These are phyloP conservation scores for Cicer pinnatifidum DNA, from an alignment of 306 rosid genomes.

Conservation along the genomic window DNA sequence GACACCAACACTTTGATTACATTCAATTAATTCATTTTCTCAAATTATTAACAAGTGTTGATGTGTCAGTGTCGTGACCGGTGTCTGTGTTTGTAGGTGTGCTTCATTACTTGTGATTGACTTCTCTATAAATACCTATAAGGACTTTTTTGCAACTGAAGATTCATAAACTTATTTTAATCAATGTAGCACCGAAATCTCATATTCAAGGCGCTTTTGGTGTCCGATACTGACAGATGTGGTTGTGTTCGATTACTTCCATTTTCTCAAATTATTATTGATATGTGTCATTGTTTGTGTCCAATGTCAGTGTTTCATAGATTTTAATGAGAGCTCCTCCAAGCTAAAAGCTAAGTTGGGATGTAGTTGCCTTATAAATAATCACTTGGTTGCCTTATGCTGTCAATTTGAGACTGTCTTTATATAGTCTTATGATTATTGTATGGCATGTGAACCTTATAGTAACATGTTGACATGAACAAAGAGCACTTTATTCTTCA, in stretches of 20 bases:
- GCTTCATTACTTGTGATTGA: neutral
- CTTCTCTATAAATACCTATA: neutral
- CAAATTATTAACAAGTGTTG: no score
- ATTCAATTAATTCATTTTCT: no score
- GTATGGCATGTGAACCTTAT: slow-evolving; percentile 3
- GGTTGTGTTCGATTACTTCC: neutral
- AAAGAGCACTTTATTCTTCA: slow-evolving; percentile 32
- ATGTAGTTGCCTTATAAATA: neutral
- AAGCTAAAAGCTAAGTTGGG: neutral
- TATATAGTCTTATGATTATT: neutral
- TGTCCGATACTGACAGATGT: neutral
- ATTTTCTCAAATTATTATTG: neutral
- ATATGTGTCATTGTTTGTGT: neutral
- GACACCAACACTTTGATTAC: no score
- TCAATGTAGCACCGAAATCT: neutral
- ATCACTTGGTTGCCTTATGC: neutral
- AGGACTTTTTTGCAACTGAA: neutral
- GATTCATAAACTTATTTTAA: neutral
- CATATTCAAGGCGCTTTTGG: neutral
- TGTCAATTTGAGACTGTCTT: neutral
- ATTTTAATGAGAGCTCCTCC: neutral
- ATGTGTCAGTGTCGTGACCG: no score
- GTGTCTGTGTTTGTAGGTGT: no score
- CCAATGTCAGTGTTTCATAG: neutral
- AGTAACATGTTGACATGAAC: slow-evolving; percentile 11